Base-by-base conservation (phyloP, 805 yeast genomes). In the Schwanniomyces pseudopolymorphus region DNA sequence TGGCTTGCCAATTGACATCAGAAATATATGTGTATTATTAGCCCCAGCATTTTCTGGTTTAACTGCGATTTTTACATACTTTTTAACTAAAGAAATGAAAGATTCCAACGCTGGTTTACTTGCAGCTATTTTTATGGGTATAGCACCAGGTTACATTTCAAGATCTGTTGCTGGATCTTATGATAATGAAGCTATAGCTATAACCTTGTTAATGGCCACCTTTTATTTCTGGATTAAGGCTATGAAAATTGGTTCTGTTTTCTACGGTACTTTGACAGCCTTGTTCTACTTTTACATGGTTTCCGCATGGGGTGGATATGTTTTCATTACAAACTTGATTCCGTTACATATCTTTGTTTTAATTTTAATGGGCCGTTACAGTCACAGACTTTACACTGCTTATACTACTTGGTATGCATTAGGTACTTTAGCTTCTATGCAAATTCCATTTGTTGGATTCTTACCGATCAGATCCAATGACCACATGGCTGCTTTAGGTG, bases 221-320 rank as follows among this genome's bases (percentile, higher is more conserved):
- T 94, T 95, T 67, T 91, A 83, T 76, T 78, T 89, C 49, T 94
- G 99, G 99, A 86, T 94, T 69, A 91, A 90, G 71, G 85, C 97
- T 10, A 80, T 89, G 67, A 92, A 92, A 67, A 75, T 86, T 33
- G 99, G 99, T 39, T 88, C 96, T 1, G 83, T 91, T 14, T 78
- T 88, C 54, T 89, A 84, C 75, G 94, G 89, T 9, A 75, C 92
- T 2, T 71, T 86, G 56, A 83, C 97, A 24, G 96, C 99, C 1
- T 64, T 89, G 27, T 86, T 84, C 58, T 94, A 95, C 74, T 94
- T 95, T 70, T 94, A 94, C 77, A 94, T 94, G 99, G 99, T 94
- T 43, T 84, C 96, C 40, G 99, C 99, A 10, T 91, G 99, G 97
- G 99, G 99, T 75, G 99, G 99, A 22, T 94, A 94, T 64, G 99